Percentiles rank a stretch among this genome's conserved stretches.
These are phyloP conservation scores for Leccinum cinnamomeum DNA, from an alignment of 1,284 basidiomycete genomes.

Conservation along the genomic window DNA sequence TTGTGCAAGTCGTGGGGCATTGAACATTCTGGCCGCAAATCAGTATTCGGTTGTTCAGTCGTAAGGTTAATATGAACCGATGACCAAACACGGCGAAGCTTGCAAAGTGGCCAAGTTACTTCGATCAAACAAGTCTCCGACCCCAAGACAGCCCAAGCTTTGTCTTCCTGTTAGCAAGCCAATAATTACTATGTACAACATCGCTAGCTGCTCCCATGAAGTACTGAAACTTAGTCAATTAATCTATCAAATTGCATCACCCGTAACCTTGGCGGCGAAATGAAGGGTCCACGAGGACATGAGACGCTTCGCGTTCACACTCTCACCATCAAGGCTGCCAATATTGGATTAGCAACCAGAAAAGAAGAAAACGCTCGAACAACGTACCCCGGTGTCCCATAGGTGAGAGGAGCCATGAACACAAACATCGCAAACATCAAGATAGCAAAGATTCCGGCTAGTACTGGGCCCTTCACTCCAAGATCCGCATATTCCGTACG, in stretches of 20 bases:
- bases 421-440: constrained; percentile 67
- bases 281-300: constrained; percentile 82
- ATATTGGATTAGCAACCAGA: constrained; percentile 11
- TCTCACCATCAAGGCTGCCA: constrained; percentile 66
- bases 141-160: constrained; percentile 1
- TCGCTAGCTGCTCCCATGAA: constrained; percentile 18
- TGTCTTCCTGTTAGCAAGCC: constrained; percentile 14
- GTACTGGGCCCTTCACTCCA: constrained; percentile 63
- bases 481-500: constrained; percentile 71
- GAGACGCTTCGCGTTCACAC: constrained; percentile 70
- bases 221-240: constrained; percentile 4
- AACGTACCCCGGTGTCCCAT: constrained; percentile 86
- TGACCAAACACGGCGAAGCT: background rate
- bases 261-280: constrained; percentile 72
- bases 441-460: constrained; percentile 60
- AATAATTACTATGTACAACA: constrained; percentile 29
- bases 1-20: constrained; percentile 69
- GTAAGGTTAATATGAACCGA: constrained; percentile 6
- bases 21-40: constrained; percentile 57
- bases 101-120: background rate
- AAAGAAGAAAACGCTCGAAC: constrained; percentile 5
- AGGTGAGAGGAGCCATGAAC: constrained; percentile 86
- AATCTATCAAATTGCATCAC: constrained; percentile 34
- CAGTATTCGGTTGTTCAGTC: constrained; percentile 14
- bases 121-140: background rate